These are phyloP conservation scores for Sugiyamaella pinicola DNA, from an alignment of 1,139 yeast species.

Conservation along the genomic window DNA sequence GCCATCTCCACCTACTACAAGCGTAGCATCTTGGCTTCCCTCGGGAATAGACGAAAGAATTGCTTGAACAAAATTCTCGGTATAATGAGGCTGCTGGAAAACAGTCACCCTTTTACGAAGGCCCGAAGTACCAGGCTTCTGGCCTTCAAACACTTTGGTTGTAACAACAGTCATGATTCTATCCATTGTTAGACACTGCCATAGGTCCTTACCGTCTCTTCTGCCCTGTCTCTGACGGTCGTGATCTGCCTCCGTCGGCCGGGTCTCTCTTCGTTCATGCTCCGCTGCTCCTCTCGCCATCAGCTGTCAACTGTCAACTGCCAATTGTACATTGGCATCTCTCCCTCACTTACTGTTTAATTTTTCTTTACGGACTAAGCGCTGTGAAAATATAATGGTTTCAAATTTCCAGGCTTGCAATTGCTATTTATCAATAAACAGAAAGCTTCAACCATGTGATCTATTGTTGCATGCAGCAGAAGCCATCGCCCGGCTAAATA, in stretches of 20 bases:
- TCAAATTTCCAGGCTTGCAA: not conserved
- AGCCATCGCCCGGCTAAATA: conserved; percentile 5
- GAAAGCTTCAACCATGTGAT: not conserved
- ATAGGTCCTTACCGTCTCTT: too few species aligned
- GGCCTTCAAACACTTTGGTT: conserved; percentile 85
- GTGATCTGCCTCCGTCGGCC: conserved; percentile 4
- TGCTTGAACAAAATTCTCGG: conserved; percentile 93
- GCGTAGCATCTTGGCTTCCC: conserved; percentile 69
- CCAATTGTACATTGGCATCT: not conserved
- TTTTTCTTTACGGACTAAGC: not conserved
- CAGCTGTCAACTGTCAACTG: not conserved
- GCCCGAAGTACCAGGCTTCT: conserved; percentile 98
- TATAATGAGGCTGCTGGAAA: conserved; percentile 77
- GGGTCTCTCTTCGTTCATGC: not conserved
- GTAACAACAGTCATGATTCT: conserved; percentile 36
- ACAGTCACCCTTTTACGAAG: conserved; percentile 87
- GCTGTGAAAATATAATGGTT: not conserved
- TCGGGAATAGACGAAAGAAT: conserved; percentile 87
- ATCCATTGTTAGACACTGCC: not conserved
- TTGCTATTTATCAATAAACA: conserved; percentile 1
- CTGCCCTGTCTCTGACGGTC: too few species aligned
- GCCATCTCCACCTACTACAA: conserved; percentile 97
- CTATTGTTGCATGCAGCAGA: not conserved
- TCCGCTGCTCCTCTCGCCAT: not conserved
- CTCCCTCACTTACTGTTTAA: not conserved